Percentiles rank a stretch among this genome's conserved stretches.
Evolutionary conservation across 164 flowering plant species (phyloP).

Genomic region (Chloranthus sessilifolius): DNA sequence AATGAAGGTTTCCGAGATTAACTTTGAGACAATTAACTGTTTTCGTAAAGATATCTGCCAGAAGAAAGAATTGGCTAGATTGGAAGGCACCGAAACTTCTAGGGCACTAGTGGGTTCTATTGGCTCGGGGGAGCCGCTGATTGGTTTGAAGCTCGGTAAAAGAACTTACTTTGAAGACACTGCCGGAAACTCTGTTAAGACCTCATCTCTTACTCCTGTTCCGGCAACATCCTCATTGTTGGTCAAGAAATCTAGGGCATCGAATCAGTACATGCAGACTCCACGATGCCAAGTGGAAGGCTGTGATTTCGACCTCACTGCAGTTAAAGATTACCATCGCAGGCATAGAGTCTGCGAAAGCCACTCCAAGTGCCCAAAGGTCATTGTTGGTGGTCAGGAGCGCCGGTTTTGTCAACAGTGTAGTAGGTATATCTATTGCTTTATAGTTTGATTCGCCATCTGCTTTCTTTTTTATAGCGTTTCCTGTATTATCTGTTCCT

Average conservation of each 20-base stretch:
- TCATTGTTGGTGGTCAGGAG: conserved; percentile 58
- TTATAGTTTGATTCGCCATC: too few species aligned
- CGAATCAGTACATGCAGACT: conserved; percentile 25
- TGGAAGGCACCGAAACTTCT: conserved; percentile 31
- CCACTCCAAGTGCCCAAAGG: conserved; percentile 73
- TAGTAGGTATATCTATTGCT: conserved; percentile 56
- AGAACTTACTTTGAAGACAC: conserved; percentile 65
- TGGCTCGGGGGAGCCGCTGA: conserved; percentile 56
- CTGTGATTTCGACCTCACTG: conserved; percentile 67
- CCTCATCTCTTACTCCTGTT: conserved; percentile 26
- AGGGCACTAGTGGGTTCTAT: conserved; percentile 40
- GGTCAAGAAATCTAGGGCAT: conserved; percentile 44
- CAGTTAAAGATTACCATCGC: conserved; percentile 82
- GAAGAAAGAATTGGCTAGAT: conserved; percentile 24
- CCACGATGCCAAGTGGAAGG: conserved; percentile 79
- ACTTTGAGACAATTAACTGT: conserved; percentile 24
- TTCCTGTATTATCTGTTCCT: background rate
- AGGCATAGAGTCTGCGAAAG: conserved; percentile 73
- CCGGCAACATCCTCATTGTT: conserved; percentile 28
- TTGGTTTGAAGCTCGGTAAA: conserved; percentile 78
- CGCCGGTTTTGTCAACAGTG: conserved; percentile 94
- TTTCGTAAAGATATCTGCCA: conserved; percentile 21
- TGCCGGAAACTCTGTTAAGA: conserved; percentile 27
- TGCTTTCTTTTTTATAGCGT: conserved; percentile 2
- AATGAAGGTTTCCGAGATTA: conserved; percentile 29